Base-by-base conservation (phyloP, 176 grass and related monocot species). In the Hyparrhenia diplandra region DNA sequence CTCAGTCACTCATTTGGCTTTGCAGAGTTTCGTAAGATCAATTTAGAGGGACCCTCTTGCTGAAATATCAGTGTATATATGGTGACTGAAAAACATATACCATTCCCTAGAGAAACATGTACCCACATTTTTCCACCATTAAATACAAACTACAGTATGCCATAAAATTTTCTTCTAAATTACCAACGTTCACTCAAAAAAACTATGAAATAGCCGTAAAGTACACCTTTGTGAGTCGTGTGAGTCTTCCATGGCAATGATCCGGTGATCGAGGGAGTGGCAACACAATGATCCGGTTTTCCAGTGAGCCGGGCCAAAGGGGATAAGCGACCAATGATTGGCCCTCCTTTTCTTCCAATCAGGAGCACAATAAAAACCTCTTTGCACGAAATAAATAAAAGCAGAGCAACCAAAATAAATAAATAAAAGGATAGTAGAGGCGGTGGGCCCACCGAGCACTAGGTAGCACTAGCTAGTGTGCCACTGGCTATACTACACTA, bases 321-420 rank as follows among this genome's bases (percentile, higher is more conserved):
- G 30, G 82, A 76, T 85, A 71, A 89, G 82, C 54, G 16, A 55
- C 71, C 43, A 89, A 81, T 85, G 87, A 81, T 85, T 89, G 71
- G 7, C 2, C 46, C 32, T 51, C 45, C 32, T 37, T 79, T 64
- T 77, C 66, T 34, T 69, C 73, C 87, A 77, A 73, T 80, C 43
- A 55, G 68, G 47, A 6, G 71, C 58, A 37, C 76, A 66, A 66
- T 57, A 52, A 54, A 64, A 61, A 72, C 18, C 4, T 47, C 34
- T 76, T 45, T 5, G 43, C 64, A 76, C 63, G 43, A 29, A 25
- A 11, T 60, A 60, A 25, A 24, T 60, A 60, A 85, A 1, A 81
- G 52, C 2, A 41, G 16, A 2, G 18, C 3, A 28, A 28, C 55
- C 30, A 4, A 60, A 1, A 45, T 42, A 14, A 8, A 52, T 18